These are phyloP conservation scores for Dendrobium huoshanense DNA, from an alignment of 106 monocot genomes.

Conservation along the genomic window DNA sequence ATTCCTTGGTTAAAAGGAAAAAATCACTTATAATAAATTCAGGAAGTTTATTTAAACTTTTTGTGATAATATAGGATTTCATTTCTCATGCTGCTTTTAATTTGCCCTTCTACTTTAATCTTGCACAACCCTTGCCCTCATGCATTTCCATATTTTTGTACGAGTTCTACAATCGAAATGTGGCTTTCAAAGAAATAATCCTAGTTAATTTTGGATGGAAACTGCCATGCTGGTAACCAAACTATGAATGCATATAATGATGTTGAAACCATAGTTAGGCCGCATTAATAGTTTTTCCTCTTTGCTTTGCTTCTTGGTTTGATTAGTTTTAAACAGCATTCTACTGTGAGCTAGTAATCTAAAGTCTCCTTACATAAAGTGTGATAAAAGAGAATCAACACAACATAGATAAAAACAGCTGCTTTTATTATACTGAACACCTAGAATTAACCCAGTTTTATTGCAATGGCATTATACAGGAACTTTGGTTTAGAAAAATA, in stretches of 20 bases:
- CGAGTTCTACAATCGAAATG: too few relatives aligned
- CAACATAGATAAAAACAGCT: neutral
- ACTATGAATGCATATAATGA: too few relatives aligned
- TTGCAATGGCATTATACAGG: constrained; percentile 24
- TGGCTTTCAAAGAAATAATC: neutral
- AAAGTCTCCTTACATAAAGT: neutral
- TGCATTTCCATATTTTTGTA: too few relatives aligned
- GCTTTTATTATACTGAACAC: neutral
- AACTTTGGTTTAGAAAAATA: constrained; percentile 26
- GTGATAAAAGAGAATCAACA: neutral
- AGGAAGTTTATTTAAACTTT: too few relatives aligned
- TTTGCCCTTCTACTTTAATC: too few relatives aligned
- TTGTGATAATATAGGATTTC: too few relatives aligned
- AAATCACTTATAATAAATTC: too few relatives aligned
- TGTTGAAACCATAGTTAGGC: too few relatives aligned
- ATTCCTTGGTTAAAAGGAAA: too few relatives aligned
- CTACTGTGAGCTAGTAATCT: neutral
- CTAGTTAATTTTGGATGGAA: neutral
- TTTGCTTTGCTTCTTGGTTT: neutral
- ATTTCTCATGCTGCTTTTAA: too few relatives aligned
- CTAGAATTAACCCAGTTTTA: neutral
- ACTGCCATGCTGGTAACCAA: neutral
- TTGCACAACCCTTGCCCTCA: too few relatives aligned
- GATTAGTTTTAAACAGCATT: neutral
- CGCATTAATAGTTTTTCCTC: neutral